Conservation (phyloP, 2,329 filamentous ascomycete genomes). For the Venturia carpophila region DNA sequence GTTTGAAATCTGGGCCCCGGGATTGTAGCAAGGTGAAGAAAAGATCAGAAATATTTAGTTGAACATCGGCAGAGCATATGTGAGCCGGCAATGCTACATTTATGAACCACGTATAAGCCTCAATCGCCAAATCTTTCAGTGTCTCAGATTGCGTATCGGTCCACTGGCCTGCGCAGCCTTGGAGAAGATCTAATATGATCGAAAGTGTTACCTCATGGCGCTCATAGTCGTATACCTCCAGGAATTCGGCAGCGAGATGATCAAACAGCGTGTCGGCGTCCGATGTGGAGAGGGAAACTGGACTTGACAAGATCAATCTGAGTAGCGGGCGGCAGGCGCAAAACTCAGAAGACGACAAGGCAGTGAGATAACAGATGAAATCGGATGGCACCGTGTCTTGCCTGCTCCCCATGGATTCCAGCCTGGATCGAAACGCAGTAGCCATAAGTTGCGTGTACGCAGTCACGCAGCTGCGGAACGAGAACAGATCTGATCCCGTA, state of each 20-base stretch:
- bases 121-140: conserved; percentile 58
- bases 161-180: conserved; percentile 58
- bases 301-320: conserved; percentile 19
- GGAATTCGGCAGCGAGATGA: conserved; percentile 40
- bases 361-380: conserved; percentile 20
- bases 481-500: conserved; percentile 25
- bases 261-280: conserved; percentile 41
- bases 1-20: conserved; percentile 56
- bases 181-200: conserved; percentile 60
- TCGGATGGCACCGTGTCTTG: conserved; percentile 17
- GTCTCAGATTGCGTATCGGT: conserved; percentile 46
- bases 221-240: conserved; percentile 53
- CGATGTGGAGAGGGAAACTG: conserved; percentile 23
- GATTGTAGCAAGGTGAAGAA: conserved; percentile 61
- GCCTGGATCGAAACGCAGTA: conserved; percentile 1
- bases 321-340: conserved; percentile 20
- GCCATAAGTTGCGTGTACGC: conserved; percentile 19
- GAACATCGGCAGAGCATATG: conserved; percentile 60
- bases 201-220: conserved; percentile 67
- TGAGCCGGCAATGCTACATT: conserved; percentile 58
- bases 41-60: conserved; percentile 59
- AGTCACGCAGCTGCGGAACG: conserved; percentile 26
- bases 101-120: conserved; percentile 74
- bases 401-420: conserved; percentile 16
- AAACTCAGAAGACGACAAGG: conserved; percentile 20